A percentile compares a stretch with the other conserved stretches of the same genome.
These are phyloP conservation scores for Gossypium trilobum DNA, from an alignment of 441 rosid species.

Conservation along the genomic window DNA sequence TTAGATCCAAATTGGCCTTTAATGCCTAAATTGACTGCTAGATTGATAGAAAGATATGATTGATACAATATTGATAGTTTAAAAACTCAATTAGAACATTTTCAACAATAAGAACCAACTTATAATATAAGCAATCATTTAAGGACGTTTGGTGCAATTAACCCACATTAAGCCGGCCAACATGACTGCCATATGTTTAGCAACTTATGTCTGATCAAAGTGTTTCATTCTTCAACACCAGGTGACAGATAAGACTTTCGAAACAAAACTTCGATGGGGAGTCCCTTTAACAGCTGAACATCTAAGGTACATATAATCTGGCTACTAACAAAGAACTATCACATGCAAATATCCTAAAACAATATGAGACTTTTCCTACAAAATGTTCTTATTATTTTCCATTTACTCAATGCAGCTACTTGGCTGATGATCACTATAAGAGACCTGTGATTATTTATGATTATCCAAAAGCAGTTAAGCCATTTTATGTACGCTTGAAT, in stretches of 20 bases:
- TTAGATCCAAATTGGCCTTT: neutral
- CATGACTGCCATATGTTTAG: neutral
- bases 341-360: neutral
- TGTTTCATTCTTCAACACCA: constrained; percentile 21
- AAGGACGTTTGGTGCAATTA: neutral
- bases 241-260: constrained; percentile 44
- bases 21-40: neutral
- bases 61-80: neutral
- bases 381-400: neutral
- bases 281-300: constrained; percentile 54
- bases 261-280: constrained; percentile 54
- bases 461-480: constrained; percentile 56
- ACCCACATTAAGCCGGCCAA: neutral
- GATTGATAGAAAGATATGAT: neutral
- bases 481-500: constrained; percentile 62
- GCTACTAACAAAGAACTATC: neutral
- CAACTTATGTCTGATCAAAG: neutral
- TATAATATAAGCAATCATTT: neutral
- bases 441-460: constrained; percentile 51
- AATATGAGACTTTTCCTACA: neutral
- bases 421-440: constrained; percentile 64
- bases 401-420: constrained; percentile 35
- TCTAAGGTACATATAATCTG: constrained; percentile 46
- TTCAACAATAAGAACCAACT: neutral
- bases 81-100: neutral